Evolutionary conservation across 192 early-diverging fungal species (phyloP).

Genomic region (Piromyces sp.): DNA sequence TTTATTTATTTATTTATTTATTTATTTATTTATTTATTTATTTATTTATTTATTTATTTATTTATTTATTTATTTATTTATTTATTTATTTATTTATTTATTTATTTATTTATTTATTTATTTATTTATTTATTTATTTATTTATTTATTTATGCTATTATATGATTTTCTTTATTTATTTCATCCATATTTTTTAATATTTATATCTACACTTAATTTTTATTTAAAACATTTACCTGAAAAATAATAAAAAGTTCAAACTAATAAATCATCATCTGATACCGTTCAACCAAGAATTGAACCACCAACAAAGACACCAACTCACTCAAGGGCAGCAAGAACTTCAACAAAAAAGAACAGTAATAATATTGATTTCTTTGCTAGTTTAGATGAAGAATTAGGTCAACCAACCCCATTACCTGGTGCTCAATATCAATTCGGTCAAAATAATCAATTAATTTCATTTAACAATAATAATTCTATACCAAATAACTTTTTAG

Average conservation of each 20-base stretch:
- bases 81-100: too few species aligned
- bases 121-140: too few species aligned
- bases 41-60: too few species aligned
- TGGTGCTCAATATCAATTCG: neutral
- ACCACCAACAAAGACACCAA: neutral
- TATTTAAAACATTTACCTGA: too few species aligned
- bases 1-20: too few species aligned
- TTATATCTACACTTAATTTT: too few species aligned
- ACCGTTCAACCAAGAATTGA: neutral
- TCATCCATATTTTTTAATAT: too few species aligned
- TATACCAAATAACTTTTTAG: neutral
- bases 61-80: too few species aligned
- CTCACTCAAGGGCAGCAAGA: neutral
- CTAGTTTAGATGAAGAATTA: neutral
- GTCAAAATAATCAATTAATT: neutral
- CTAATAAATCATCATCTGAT: neutral
- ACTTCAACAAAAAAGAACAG: neutral
- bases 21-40: too few species aligned
- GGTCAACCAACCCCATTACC: neutral
- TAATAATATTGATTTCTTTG: neutral
- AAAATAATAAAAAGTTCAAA: neutral
- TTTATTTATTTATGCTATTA: too few species aligned
- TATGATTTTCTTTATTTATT: too few species aligned
- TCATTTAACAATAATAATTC: neutral
- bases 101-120: too few species aligned